Evolutionary conservation across 2,329 filamentous ascomycete species (phyloP), one percentile per base, ranked within the genome.

Genomic region (Aspergillus brunneoviolaceus): DNA sequence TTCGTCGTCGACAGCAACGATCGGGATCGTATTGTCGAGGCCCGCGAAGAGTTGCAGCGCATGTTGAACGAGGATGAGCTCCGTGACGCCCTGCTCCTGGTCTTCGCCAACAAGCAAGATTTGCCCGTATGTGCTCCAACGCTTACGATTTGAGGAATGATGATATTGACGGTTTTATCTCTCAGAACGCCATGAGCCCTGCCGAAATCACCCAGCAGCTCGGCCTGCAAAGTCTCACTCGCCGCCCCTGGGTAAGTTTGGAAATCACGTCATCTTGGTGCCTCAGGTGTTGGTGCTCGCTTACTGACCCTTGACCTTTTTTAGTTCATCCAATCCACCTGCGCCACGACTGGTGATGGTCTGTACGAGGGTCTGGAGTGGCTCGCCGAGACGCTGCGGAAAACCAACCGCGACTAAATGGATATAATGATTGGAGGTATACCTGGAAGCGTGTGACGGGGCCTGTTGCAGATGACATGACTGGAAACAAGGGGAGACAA

Each of bases 81-180:
- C 80, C 91, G 94, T 79, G 95, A 99, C 78, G 95, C 95, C 69
- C 89, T 97, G 72, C 87, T 99, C 72, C 84, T 99, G 74, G 94
- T 99, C 74, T 99, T 99, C 76, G 95, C 95, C 82, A 99, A 99
- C 89, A 99, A 99, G 87, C 95, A 99, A 86, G 95, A 99, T 93
- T 84, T 98, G 80, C 89, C 90, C 72, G 95, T 97, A 85, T 79
- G 92, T 50, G 50, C 33, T 49, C n/a, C 21, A 27, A 48, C 11
- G 29, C 25, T 16, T 12, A 39, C 45, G 16, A 29, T 29, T 51
- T 39, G 33, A 49, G 16, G 31, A 35, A 35, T 23, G 21, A 16
- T 12, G 39, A 42, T 55, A 57, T 35, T 63, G 56, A 63, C 68
- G 51, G 62, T 59, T 55, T 51, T 60, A 60, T 62, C 49, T 51